phyloP scores from a whole-genome alignment of 2,329 filamentous ascomycete genomes.

The Pseudodiploospora longispora region DNA sequence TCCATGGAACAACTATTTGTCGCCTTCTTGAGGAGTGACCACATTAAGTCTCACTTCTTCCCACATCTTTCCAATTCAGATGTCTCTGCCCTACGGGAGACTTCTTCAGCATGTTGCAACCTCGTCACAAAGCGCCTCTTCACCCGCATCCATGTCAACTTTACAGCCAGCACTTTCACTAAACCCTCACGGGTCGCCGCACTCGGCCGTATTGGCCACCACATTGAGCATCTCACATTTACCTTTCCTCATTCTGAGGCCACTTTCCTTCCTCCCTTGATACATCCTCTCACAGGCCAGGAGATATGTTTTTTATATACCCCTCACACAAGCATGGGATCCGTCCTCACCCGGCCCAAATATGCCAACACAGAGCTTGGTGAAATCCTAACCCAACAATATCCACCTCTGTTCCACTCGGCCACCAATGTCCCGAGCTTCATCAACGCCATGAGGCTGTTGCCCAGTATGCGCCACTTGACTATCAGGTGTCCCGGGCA shows the following conservation, averaged over 20 bases:
- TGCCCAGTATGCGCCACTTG: slow-evolving; percentile 65
- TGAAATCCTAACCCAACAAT: slow-evolving; percentile 76
- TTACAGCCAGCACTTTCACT: slow-evolving; percentile 68
- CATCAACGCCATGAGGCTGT: slow-evolving; percentile 60
- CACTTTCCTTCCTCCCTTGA: slow-evolving; percentile 76
- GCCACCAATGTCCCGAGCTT: slow-evolving; percentile 83
- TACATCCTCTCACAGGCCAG: slow-evolving; percentile 67
- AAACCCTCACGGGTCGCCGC: slow-evolving; percentile 65
- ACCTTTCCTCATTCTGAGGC: slow-evolving; percentile 66
- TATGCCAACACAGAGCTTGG: slow-evolving; percentile 74
- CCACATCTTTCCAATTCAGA: slow-evolving; percentile 41
- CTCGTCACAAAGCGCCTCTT: slow-evolving; percentile 64
- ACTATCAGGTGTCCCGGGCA: slow-evolving; percentile 71
- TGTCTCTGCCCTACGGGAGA: slow-evolving; percentile 53
- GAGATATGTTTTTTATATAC: slow-evolving; percentile 78
- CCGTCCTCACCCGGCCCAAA: slow-evolving; percentile 58
- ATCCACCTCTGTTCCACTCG: slow-evolving; percentile 81
- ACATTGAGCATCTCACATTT: slow-evolving; percentile 73
- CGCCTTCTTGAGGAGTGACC: slow-evolving; percentile 46
- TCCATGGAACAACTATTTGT: slow-evolving; percentile 41
- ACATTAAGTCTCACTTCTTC: slow-evolving; percentile 43
- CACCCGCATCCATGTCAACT: slow-evolving; percentile 59
- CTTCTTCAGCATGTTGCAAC: slow-evolving; percentile 62
- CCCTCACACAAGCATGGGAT: slow-evolving; percentile 60
- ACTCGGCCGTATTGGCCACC: slow-evolving; percentile 66